Evolutionary conservation across 2,329 filamentous ascomycete species (phyloP).

Genomic region (Tolypocladium pustulatum): DNA sequence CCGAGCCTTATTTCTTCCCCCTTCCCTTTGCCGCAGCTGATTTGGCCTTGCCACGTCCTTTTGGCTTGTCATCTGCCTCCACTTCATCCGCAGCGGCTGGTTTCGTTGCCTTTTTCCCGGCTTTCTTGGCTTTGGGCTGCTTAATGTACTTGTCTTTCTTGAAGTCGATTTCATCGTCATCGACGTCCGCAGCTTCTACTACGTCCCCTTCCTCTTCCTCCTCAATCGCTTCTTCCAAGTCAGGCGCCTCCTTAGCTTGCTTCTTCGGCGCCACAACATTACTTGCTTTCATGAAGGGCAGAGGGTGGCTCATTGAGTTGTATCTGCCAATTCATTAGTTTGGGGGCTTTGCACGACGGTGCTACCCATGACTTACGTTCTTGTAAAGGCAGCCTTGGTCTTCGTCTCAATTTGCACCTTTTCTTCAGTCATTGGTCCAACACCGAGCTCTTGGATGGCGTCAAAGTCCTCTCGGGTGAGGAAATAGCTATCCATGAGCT

Average conservation of each 20-base stretch:
- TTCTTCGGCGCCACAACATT: conserved; percentile 65
- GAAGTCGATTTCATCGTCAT: conserved; percentile 69
- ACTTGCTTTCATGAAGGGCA: conserved; percentile 94
- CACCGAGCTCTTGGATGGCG: conserved; percentile 78
- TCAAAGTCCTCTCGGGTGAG: conserved; percentile 93
- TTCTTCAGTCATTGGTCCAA: conserved; percentile 73
- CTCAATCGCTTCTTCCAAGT: conserved; percentile 92
- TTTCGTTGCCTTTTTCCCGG: conserved; percentile 31
- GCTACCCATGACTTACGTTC: conserved; percentile 50
- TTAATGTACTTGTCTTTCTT: conserved; percentile 97
- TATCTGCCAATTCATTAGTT: conserved; percentile 44
- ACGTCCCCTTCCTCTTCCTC: conserved; percentile 72
- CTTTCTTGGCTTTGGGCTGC: conserved; percentile 63
- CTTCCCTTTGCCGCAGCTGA: conserved; percentile 17
- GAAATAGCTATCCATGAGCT: conserved; percentile 95
- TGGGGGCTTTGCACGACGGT: background rate
- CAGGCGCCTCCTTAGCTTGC: conserved; percentile 65
- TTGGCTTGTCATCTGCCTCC: conserved; percentile 41
- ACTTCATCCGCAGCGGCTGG: conserved; percentile 35
- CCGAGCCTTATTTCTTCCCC: conserved; percentile 27
- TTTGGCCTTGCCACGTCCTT: conserved; percentile 31
- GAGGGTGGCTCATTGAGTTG: conserved; percentile 73
- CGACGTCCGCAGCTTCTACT: conserved; percentile 46
- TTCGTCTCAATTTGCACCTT: conserved; percentile 69
- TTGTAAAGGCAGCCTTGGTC: conserved; percentile 82